A percentile compares a stretch with the other conserved stretches of the same genome.
phyloP scores from a whole-genome alignment of 805 yeast genomes.

The Candida ficus region DNA sequence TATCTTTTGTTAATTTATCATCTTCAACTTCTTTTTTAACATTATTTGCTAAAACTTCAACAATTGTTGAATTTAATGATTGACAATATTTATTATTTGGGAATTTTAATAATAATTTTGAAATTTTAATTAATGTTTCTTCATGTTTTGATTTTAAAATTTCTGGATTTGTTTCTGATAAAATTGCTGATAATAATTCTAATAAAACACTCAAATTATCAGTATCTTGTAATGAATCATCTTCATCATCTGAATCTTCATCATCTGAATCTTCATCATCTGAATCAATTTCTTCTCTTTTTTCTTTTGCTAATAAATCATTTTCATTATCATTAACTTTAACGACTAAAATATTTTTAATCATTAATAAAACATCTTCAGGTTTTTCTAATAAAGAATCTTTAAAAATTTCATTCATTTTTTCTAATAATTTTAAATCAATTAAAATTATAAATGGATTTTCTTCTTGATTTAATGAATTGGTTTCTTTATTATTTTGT shows the following conservation, averaged over 20 bases:
- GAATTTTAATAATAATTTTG: constrained; percentile 24
- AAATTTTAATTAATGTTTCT: constrained; percentile 27
- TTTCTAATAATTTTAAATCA: constrained; percentile 62
- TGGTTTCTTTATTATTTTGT: constrained; percentile 7
- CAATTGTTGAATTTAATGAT: constrained; percentile 15
- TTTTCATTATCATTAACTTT: constrained; percentile 6
- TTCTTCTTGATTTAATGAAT: constrained; percentile 19
- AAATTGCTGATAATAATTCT: constrained; percentile 33
- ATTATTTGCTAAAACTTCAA: constrained; percentile 14
- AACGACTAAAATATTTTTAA: constrained; percentile 35
- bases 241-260: constrained; percentile 20
- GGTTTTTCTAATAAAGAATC: constrained; percentile 42
- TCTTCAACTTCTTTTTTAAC: neutral
- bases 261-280: constrained; percentile 32
- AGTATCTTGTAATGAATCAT: constrained; percentile 6
- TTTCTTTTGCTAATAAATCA: constrained; percentile 10
- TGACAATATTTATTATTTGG: constrained; percentile 12
- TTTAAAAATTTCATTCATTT: constrained; percentile 51
- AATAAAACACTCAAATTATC: constrained; percentile 31
- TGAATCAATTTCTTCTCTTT: constrained; percentile 29
- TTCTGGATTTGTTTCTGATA: constrained; percentile 25
- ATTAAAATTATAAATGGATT: constrained; percentile 52
- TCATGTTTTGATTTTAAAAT: constrained; percentile 18
- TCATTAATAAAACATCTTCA: constrained; percentile 46
- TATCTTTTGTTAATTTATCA: constrained; percentile 26